Percentiles rank a stretch among this genome's conserved stretches.
These are phyloP conservation scores for Nothophytophthora sp. DNA, from an alignment of 352 stramenopile species.

Conservation along the genomic window DNA sequence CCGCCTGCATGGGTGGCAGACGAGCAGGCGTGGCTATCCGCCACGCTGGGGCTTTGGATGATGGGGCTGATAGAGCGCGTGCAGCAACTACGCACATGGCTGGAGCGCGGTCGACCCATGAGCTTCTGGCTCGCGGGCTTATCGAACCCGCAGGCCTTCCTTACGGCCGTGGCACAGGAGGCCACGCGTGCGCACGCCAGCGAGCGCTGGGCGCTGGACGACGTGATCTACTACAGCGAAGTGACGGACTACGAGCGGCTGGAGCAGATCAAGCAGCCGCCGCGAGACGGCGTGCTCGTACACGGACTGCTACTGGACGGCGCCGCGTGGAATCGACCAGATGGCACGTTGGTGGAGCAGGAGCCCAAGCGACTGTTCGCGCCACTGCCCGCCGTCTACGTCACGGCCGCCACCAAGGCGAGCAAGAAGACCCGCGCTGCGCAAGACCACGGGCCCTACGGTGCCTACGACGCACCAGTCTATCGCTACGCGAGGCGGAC, in stretches of 20 bases:
- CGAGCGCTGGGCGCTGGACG: slow-evolving; percentile 79
- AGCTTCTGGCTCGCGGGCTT: slow-evolving; percentile 83
- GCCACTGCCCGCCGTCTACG: slow-evolving; percentile 72
- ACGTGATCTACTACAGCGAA: slow-evolving; percentile 80
- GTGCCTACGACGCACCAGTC: slow-evolving; percentile 73
- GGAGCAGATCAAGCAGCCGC: slow-evolving; percentile 76
- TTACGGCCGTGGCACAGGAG: slow-evolving; percentile 82
- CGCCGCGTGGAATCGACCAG: slow-evolving; percentile 68
- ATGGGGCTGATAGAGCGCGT: slow-evolving; percentile 59
- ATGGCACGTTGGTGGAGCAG: slow-evolving; percentile 75
- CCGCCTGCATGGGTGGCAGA: slow-evolving; percentile 56
- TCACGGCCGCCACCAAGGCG: slow-evolving; percentile 73
- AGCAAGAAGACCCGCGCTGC: slow-evolving; percentile 74
- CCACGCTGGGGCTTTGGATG: slow-evolving; percentile 70
- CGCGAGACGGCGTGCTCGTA: slow-evolving; percentile 73
- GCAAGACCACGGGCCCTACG: slow-evolving; percentile 73
- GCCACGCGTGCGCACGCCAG: slow-evolving; percentile 64
- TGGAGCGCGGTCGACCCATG: slow-evolving; percentile 57
- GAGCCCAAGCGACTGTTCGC: slow-evolving; percentile 79
- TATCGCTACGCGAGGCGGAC: slow-evolving; percentile 82
- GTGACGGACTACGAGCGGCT: slow-evolving; percentile 81
- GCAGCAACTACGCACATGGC: slow-evolving; percentile 59
- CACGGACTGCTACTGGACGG: slow-evolving; percentile 77
- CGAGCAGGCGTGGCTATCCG: slow-evolving; percentile 75
- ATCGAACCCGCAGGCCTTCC: slow-evolving; percentile 73